These are phyloP conservation scores for Arabis hirsuta DNA, from an alignment of 345 rosid genomes.

Conservation along the genomic window DNA sequence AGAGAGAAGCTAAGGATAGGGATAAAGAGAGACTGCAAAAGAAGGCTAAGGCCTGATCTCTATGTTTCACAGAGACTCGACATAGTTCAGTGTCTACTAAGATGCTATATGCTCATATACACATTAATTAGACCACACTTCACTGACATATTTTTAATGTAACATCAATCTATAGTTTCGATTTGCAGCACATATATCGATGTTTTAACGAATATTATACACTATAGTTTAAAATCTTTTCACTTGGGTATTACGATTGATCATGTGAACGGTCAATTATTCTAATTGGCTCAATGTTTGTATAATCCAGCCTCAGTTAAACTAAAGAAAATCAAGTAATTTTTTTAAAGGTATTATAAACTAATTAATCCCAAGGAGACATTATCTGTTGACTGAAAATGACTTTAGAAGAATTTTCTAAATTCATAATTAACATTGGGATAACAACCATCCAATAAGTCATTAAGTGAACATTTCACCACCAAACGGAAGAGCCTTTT, in stretches of 20 bases:
- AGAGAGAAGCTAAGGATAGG: slow-evolving; percentile 23
- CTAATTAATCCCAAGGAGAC: slow-evolving; percentile 33
- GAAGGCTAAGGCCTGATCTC: slow-evolving; percentile 39
- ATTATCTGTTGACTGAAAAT: slow-evolving; percentile 32
- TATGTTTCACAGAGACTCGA: slow-evolving; percentile 46
- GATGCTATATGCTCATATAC: slow-evolving; percentile 40
- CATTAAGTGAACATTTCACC: slow-evolving; percentile 33
- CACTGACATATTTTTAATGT: slow-evolving; percentile 40
- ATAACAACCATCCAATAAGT: slow-evolving; percentile 32
- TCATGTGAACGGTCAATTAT: slow-evolving; percentile 18
- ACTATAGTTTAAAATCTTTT: neutral
- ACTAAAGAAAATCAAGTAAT: neutral
- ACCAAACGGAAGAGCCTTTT: slow-evolving; percentile 23
- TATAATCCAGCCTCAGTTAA: slow-evolving; percentile 12
- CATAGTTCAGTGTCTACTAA: slow-evolving; percentile 44
- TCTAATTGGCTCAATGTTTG: slow-evolving; percentile 25
- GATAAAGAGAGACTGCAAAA: slow-evolving; percentile 36
- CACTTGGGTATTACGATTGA: slow-evolving; percentile 21
- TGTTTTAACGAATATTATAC: slow-evolving; percentile 24
- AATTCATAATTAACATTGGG: slow-evolving; percentile 11
- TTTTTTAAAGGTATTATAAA: slow-evolving; percentile 1
- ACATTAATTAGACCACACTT: slow-evolving; percentile 36
- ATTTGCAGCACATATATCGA: slow-evolving; percentile 28
- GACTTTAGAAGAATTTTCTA: neutral
- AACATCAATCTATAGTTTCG: slow-evolving; percentile 28